Evolutionary conservation across 768 basidiomycete genomes (phyloP), one percentile per base, ranked within the genome.

Genomic region (Tylopilus sp.): DNA sequence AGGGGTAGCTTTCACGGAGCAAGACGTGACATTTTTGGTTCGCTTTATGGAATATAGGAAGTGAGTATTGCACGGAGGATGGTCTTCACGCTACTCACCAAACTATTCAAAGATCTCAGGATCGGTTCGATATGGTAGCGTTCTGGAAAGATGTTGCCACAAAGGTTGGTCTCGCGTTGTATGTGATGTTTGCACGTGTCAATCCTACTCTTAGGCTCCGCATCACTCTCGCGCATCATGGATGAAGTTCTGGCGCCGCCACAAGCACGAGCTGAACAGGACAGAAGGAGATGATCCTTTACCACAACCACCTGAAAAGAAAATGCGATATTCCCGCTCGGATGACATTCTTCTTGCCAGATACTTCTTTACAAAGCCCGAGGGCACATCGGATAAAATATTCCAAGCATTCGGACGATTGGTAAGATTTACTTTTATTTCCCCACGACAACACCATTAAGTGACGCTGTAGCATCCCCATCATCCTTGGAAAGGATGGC

Each of bases 401-500:
- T 93, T 93, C 63, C 91, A 92, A 63, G 78, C 77, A 0, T 93
- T 93, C 68, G 91, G 82, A 13, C 78, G 84, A 52, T 52, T 75
- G 73, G 90, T 91, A 58, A 55, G 82, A 65, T 33, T 47, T 40
- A 24, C 19, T 53, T 34, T 21, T 45, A 42, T 9, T n/a, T 12
- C 16, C 22, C 40, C 42, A n/a, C 21, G 24, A 51, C 41, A 50
- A 24, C 11, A 17, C 50, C 3, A 17, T 21, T 52, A 19, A 62
- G 24, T 21, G 38, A 7, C 21, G 46, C 51, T 56, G 17, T 61
- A 93, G 90, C 79, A 92, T 68, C 82, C 89, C 2, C 88, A 92
- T 65, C 91, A 93, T 73, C 91, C 91, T 3, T 93, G 91, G 91
- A 93, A 93, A 67, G 91, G 91, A 14, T 93, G 91, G 91, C 91